Evolutionary conservation across 371 early-diverging fungal species (phyloP), one percentile per base, ranked within the genome.

Genomic region (Apophysomyces trapeziformis): DNA sequence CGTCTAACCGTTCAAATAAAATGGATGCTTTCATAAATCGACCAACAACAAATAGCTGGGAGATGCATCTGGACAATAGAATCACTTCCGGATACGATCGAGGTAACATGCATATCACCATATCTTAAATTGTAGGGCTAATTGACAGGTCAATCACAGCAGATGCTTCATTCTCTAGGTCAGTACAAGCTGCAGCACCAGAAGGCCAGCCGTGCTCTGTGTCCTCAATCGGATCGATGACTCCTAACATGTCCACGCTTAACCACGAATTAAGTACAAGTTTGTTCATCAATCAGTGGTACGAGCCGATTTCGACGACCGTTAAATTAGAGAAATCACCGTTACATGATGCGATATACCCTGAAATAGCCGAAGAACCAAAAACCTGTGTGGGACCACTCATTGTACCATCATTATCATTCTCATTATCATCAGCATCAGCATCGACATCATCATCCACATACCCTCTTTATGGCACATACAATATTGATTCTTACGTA

Each of bases 401-500:
- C 21, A 50, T 21, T 18, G 54, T 50, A 50, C 21, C 54, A 50
- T 50, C 54, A 50, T 21, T 26, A 50, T 50, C 54, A 50, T 21
- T 26, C 32, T 50, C 54, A 50, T 1, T 26, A 50, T 50, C 54
- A 50, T 21, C 54, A 50, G 9, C 54, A 50, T 21, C 54, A 50
- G n/a, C 54, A 50, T 21, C 54, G 21, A 9, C 54, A 50, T 50
- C 18, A 47, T 47, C 47, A 18, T 47, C 21, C 16, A 26, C 54
- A 50, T 50, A 50, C 21, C 54, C n/a, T 26, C n/a, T 21, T 21
- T 21, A 50, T 18, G 18, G 21, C n/a, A 50, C 21, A 18, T 50
- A 50, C 21, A 21, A 26, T 5, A 21, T 50, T 21, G 54, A 50
- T 50, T 21, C 54, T 21, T 21, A 50, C 21, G 7, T 21, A 50